A percentile compares a stretch with the other conserved stretches of the same genome.
Evolutionary conservation across 176 grass and related monocot species (phyloP).

Genomic region (Phoenix roebelenii): DNA sequence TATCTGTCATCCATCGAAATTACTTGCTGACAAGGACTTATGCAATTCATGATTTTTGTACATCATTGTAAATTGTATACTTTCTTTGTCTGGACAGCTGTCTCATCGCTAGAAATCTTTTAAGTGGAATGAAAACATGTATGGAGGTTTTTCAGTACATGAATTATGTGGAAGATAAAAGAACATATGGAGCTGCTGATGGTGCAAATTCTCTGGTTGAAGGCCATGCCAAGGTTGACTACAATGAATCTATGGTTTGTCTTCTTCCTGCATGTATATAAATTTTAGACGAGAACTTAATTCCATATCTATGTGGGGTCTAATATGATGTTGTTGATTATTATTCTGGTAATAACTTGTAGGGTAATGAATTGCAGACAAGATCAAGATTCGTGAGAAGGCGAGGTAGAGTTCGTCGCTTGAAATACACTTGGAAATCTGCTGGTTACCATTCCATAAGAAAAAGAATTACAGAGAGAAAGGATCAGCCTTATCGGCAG

Average conservation of each 20-base stretch:
- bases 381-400: conserved; percentile 79
- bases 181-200: conserved; percentile 44
- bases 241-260: no score
- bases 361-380: conserved; percentile 61
- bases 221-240: conserved; percentile 74
- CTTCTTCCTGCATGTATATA: neutral
- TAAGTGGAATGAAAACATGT: conserved; percentile 96
- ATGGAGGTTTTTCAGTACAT: conserved; percentile 80
- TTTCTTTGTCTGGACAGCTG: conserved; percentile 47
- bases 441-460: conserved; percentile 87
- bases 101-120: conserved; percentile 80
- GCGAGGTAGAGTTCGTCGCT: conserved; percentile 71
- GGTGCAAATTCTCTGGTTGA: conserved; percentile 70
- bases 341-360: conserved; percentile 6
- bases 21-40: no score
- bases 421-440: conserved; percentile 97
- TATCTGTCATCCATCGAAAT: no score
- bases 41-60: neutral
- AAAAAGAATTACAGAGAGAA: conserved; percentile 92
- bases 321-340: no score
- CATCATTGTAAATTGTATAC: conserved; percentile 4
- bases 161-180: conserved; percentile 63
- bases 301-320: no score
- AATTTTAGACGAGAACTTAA: no score
- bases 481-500: conserved; percentile 85